phyloP scores from a whole-genome alignment of 2,329 filamentous ascomycete species.

The Esteya vermicola region DNA sequence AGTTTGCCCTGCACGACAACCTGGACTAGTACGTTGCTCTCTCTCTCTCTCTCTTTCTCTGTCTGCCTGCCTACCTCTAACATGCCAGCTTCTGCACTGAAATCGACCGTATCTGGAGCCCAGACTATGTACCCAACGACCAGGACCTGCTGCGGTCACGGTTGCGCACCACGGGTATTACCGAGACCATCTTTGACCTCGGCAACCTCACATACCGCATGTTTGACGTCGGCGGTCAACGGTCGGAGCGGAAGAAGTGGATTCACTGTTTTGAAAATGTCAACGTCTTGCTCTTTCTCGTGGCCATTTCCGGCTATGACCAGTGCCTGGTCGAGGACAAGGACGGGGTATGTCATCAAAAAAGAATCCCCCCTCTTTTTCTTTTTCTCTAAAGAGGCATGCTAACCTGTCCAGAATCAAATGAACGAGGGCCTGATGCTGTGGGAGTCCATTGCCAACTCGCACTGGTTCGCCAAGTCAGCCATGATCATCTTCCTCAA shows the following conservation, averaged over 20 bases:
- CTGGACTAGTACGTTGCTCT: constrained; percentile 61
- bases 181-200: constrained; percentile 84
- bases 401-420: constrained; percentile 51
- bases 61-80: not conserved
- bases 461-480: constrained; percentile 73
- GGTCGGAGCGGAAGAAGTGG: constrained; percentile 94
- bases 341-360: constrained; percentile 65
- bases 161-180: constrained; percentile 87
- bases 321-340: constrained; percentile 94
- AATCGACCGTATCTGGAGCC: constrained; percentile 59
- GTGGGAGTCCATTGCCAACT: constrained; percentile 75
- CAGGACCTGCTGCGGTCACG: constrained; percentile 88
- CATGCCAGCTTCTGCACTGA: constrained; percentile 63
- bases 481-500: constrained; percentile 75
- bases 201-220: constrained; percentile 90
- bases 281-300: constrained; percentile 81
- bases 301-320: constrained; percentile 91
- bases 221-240: constrained; percentile 88
- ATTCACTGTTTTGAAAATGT: constrained; percentile 95
- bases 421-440: constrained; percentile 84
- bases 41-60: not conserved
- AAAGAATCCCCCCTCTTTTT: too few species aligned
- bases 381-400: not conserved
- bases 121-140: constrained; percentile 75
- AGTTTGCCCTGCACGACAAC: constrained; percentile 94